Base-by-base conservation (phyloP, 2,329 filamentous ascomycete genomes). In the Leptographium radiaticola region DNA sequence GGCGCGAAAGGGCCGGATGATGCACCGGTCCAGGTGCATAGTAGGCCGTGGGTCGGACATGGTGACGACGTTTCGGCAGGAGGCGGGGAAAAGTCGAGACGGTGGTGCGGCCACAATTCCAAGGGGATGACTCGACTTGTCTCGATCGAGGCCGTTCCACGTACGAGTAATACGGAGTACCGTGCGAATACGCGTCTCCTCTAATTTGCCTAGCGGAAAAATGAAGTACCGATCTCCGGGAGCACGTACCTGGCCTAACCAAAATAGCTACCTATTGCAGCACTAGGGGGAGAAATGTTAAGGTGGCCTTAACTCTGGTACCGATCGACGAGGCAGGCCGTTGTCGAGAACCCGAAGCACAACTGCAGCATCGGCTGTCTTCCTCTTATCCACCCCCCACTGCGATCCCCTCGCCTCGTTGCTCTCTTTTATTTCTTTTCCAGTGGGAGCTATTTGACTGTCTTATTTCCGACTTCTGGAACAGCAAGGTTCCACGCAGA, bases 1-100 rank as follows among this genome's bases (percentile, higher is more conserved):
- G 6, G 55, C 56, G 31, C 62, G 57, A 55, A 65, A 71, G 34
- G 69, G 69, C 8, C 75, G 72, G 53, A 77, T 63, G 53, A 70
- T 62, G 60, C 61, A 64, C 38, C 58, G 62, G 31, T 62, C 52
- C 12, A 67, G 65, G 34, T 52, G 59, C 6, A 68, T 45, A 57
- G 69, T 64, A n/a, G 58, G 62, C 34, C 36, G 38, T 33, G 39
- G 2, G 38, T 48, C 42, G 2, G 53, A 18, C 53, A 52, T 55
- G 5, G 8, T 52, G 49, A 36, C 34, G 34, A 31, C 43, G 12
- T 16, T 45, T 45, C 18, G 7, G 42, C 16, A 43, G 20, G 20
- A 45, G 6, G 34, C 2, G 34, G 34, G 3, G 9, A 36, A 36
- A 36, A 25, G 25, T 5, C 25, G 25, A 25, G 25, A 25, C 25